These are phyloP conservation scores for Colletotrichum cordylinicola DNA, from an alignment of 2,329 filamentous ascomycete species.

Conservation along the genomic window DNA sequence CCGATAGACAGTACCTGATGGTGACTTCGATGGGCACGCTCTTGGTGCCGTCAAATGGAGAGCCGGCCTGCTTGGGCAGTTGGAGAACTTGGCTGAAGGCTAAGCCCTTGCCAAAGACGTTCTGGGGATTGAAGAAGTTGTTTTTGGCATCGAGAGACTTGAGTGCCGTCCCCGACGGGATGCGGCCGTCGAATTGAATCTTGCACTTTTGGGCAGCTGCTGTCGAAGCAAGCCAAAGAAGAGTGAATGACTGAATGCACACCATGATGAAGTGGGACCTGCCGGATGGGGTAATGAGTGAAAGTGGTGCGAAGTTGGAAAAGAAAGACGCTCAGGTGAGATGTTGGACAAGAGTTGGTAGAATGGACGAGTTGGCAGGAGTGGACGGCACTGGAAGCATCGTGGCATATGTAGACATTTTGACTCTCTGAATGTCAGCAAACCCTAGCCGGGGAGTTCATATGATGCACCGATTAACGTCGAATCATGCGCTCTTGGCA, in stretches of 20 bases:
- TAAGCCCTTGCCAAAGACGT: constrained; percentile 57
- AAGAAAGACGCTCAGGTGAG: background rate
- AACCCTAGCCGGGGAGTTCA: background rate
- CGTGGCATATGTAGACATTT: background rate
- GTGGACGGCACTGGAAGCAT: background rate
- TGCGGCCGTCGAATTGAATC: constrained; percentile 52
- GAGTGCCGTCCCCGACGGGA: constrained; percentile 41
- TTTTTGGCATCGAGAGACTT: constrained; percentile 49
- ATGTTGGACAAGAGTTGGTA: background rate
- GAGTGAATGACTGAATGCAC: background rate
- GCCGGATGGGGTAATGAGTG: constrained; percentile 9
- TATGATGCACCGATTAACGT: background rate
- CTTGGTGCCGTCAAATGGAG: constrained; percentile 48
- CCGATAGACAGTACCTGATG: constrained; percentile 33
- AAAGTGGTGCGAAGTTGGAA: background rate
- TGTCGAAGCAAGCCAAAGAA: background rate
- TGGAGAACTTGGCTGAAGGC: constrained; percentile 56
- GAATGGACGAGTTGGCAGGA: background rate
- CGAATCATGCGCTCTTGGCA: constrained; percentile 4
- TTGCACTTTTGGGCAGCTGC: constrained; percentile 28
- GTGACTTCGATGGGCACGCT: constrained; percentile 57
- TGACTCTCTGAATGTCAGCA: background rate
- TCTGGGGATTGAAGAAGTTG: constrained; percentile 54
- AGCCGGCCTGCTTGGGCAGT: constrained; percentile 41
- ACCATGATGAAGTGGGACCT: constrained; percentile 14